These are phyloP conservation scores for Durusdinium trenchii DNA, from an alignment of 73 alveolate species.

Conservation along the genomic window DNA sequence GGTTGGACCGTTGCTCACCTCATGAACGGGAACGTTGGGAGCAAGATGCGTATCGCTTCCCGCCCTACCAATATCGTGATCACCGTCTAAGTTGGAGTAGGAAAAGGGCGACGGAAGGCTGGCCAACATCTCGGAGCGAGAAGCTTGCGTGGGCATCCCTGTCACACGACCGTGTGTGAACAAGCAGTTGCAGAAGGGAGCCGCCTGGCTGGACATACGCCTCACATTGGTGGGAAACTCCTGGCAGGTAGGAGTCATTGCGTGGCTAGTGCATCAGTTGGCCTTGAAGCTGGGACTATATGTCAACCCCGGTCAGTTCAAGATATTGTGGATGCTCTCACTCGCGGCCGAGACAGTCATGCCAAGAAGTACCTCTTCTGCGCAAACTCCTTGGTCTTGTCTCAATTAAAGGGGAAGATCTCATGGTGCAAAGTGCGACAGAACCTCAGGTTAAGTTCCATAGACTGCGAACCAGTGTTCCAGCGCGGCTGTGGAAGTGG, in stretches of 20 bases:
- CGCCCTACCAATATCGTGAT: neutral
- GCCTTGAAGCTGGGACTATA: neutral
- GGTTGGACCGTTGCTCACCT: neutral
- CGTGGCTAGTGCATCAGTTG: neutral
- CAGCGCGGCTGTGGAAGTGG: neutral
- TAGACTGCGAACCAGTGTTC: neutral
- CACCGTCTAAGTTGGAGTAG: neutral
- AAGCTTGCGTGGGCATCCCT: neutral
- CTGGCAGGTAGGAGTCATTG: neutral
- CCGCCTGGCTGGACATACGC: neutral
- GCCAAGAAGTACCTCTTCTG: neutral
- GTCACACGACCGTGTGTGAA: neutral
- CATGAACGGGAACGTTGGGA: neutral
- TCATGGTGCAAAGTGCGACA: neutral
- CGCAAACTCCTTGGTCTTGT: neutral
- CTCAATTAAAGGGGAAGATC: constrained; percentile 15
- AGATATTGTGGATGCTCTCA: neutral
- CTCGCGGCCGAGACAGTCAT: neutral
- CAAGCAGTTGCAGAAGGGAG: neutral
- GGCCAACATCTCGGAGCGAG: neutral
- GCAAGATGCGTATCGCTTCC: neutral
- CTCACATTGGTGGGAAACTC: neutral
- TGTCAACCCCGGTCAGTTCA: neutral
- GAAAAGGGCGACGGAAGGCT: neutral
- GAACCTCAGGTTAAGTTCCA: neutral